phyloP scores from a whole-genome alignment of 169 alveolate genomes.

The Plasmodium vivax region DNA sequence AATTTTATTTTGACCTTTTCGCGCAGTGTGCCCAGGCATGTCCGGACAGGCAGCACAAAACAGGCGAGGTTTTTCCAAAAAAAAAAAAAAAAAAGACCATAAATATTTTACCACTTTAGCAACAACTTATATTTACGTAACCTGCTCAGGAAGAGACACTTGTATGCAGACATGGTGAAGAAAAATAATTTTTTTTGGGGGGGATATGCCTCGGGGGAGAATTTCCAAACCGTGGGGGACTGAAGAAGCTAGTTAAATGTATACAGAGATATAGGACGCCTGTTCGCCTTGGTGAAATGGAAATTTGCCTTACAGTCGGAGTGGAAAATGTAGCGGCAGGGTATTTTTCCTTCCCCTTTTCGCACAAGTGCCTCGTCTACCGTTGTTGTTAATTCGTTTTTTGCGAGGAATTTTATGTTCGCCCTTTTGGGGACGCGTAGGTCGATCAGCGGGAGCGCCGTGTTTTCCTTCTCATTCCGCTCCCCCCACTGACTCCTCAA shows the following conservation, averaged over 20 bases:
- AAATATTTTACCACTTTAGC: neutral
- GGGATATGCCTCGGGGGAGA: neutral
- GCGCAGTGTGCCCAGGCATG: neutral
- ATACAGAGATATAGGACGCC: neutral
- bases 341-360: neutral
- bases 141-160: neutral
- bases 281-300: neutral
- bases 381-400: neutral
- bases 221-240: neutral
- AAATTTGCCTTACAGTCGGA: neutral
- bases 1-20: neutral
- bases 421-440: neutral
- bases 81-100: neutral
- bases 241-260: neutral
- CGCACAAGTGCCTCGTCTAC: neutral
- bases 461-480: neutral
- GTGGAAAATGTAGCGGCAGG: neutral
- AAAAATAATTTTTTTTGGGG: neutral
- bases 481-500: neutral
- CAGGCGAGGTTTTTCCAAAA: neutral
- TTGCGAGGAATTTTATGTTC: neutral
- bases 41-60: neutral
- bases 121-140: constrained; percentile 2
- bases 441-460: neutral
- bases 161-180: neutral